Percentiles rank a stretch among this genome's conserved stretches.
These are phyloP conservation scores for Penicillium carneum DNA, from an alignment of 2,329 filamentous ascomycete genomes.

Conservation along the genomic window DNA sequence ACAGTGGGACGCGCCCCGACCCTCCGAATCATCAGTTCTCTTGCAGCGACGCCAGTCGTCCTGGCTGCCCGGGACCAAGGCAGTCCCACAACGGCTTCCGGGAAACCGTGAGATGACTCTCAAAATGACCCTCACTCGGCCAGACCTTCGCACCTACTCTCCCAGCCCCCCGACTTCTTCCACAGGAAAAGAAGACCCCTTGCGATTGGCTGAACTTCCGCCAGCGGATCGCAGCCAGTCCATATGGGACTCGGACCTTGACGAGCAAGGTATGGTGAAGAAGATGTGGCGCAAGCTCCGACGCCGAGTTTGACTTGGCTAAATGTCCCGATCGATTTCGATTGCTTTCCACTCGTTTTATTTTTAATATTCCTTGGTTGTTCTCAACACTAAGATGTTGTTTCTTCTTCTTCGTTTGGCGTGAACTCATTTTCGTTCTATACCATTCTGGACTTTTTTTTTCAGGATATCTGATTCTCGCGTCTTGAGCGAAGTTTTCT, in stretches of 20 bases:
- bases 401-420: conserved; percentile 14
- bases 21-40: conserved; percentile 28
- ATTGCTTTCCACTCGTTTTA: conserved; percentile 1
- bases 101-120: conserved; percentile 88
- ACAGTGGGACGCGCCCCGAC: conserved; percentile 21
- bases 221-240: conserved; percentile 52
- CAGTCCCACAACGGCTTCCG: conserved; percentile 60
- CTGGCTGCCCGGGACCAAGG: conserved; percentile 38
- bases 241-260: conserved; percentile 54
- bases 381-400: neutral
- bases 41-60: conserved; percentile 31
- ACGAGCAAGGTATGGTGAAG: conserved; percentile 50
- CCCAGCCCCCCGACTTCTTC: conserved; percentile 62
- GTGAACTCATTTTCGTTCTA: conserved; percentile 9
- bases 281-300: conserved; percentile 56
- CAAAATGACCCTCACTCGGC: conserved; percentile 90
- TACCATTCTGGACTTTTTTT: conserved; percentile 8
- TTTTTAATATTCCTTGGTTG: neutral
- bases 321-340: neutral
- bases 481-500: conserved; percentile 7
- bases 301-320: conserved; percentile 31
- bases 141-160: conserved; percentile 72
- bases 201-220: conserved; percentile 63
- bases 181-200: conserved; percentile 62
- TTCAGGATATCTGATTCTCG: conserved; percentile 9